Evolutionary conservation across 106 monocot species (phyloP).

Genomic region (Allium sativum): DNA sequence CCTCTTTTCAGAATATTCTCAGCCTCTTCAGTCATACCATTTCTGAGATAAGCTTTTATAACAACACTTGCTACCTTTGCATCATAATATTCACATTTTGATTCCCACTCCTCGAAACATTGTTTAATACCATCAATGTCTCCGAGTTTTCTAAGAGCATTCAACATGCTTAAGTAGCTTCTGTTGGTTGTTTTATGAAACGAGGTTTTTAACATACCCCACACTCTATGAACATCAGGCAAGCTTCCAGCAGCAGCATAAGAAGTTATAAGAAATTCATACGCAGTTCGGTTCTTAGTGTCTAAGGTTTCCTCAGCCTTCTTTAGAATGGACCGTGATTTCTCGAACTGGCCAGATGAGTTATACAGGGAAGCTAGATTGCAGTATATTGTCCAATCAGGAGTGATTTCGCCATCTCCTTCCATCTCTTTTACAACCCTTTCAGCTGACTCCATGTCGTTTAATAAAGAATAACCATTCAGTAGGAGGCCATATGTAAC

Average conservation of each 20-base stretch:
- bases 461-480: constrained; percentile 26
- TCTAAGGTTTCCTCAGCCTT: constrained; percentile 40
- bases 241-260: constrained; percentile 39
- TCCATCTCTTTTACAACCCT: constrained; percentile 30
- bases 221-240: constrained; percentile 46
- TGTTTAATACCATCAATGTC: constrained; percentile 31
- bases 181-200: constrained; percentile 37
- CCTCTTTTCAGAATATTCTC: constrained; percentile 11
- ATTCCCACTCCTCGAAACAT: constrained; percentile 50
- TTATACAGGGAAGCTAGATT: constrained; percentile 38
- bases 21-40: constrained; percentile 36
- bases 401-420: constrained; percentile 7
- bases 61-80: constrained; percentile 33
- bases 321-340: constrained; percentile 45
- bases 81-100: constrained; percentile 14
- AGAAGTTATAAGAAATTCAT: constrained; percentile 42
- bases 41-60: constrained; percentile 44
- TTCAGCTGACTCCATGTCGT: constrained; percentile 40
- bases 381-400: constrained; percentile 35
- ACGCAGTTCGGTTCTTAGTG: constrained; percentile 26
- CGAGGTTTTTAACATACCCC: constrained; percentile 34
- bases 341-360: constrained; percentile 25
- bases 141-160: constrained; percentile 37
- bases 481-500: constrained; percentile 44
- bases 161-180: constrained; percentile 35